Base-by-base conservation (phyloP, 2,329 filamentous ascomycete species). In the Elsinoe ampelina region DNA sequence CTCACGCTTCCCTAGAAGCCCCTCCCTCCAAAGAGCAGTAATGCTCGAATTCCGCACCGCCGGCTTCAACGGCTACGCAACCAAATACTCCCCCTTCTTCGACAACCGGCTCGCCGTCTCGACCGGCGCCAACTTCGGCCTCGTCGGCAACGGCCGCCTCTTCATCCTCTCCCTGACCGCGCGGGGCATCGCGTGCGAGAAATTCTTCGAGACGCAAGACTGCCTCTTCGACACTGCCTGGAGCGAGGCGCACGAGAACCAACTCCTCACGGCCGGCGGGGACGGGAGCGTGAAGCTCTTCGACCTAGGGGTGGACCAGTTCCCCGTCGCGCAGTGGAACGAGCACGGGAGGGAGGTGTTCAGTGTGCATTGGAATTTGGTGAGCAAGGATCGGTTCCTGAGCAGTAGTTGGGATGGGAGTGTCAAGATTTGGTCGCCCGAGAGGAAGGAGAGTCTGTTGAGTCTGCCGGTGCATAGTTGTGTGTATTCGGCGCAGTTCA, bases 21-120 rank as follows among this genome's bases (percentile, higher is more conserved):
- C 19, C 12, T 35, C 48, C 34, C 48, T n/a, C 13, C 48, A 3
- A 26, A 41, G 10, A 3, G 55, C 65, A 75, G 61, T 55, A 30
- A 96, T 97, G 90, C 85, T 97, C 65, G 90, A 96, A 74, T 97
- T 88, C 75, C 86, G 88, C 62, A 97, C 93, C 19, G 81, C 89
- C 69, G 93, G 93, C 66, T 97, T 83, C 80, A 95, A 97, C 72
- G 91, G 91, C 66, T 96, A 95, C 74, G 89, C 88, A 64, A 90
- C 96, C 72, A 95, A 96, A 74, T 98, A 97, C 78, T 97, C 92
- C 57, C 93, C 93, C 5, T 98, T 96, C 77, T 95, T 95, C 76
- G 93, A 97, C 75, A 93, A 88, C 63, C 85, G 91, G 61, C 83
- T 98, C 62, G 92, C 92, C 58, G 90, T 96, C 65, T 88, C 89